phyloP scores from a whole-genome alignment of 1,284 basidiomycete species.

The Puccinia coronata region DNA sequence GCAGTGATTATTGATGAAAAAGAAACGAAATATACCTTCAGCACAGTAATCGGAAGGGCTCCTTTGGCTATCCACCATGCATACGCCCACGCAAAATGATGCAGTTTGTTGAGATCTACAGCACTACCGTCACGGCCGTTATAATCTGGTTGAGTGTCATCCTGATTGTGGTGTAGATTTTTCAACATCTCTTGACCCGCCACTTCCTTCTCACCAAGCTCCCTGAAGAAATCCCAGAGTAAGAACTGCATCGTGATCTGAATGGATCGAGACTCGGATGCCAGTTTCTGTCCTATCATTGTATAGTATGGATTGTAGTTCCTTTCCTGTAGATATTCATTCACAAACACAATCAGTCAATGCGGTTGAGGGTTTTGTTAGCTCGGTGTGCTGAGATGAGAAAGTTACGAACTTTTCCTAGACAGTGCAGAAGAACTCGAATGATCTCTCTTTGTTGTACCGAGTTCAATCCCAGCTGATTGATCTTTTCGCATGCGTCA shows the following conservation, averaged over 20 bases:
- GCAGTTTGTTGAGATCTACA: constrained; percentile 63
- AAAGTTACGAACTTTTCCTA: constrained; percentile 72
- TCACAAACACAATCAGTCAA: background rate
- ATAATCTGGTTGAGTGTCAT: constrained; percentile 48
- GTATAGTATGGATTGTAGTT: constrained; percentile 95
- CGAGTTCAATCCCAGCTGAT: constrained; percentile 79
- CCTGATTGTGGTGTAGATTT: constrained; percentile 60
- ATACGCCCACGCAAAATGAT: constrained; percentile 73
- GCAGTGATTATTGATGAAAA: background rate
- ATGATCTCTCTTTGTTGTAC: constrained; percentile 92
- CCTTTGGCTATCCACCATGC: constrained; percentile 82
- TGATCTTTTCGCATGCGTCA: constrained; percentile 83
- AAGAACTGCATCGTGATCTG: constrained; percentile 93
- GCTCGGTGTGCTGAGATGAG: background rate
- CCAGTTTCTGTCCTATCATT: constrained; percentile 72
- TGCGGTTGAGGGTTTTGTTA: background rate
- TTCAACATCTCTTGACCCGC: constrained; percentile 78
- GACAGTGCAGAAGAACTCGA: constrained; percentile 87
- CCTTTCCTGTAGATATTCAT: constrained; percentile 68
- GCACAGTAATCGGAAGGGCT: constrained; percentile 69
- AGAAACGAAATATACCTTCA: constrained; percentile 68
- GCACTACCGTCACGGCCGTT: constrained; percentile 59
- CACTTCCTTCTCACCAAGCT: constrained; percentile 78
- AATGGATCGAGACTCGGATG: constrained; percentile 65
- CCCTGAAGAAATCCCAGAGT: constrained; percentile 94